Evolutionary conservation across 176 grass and related monocot species (phyloP).

Genomic region (Oryza coarctata): DNA sequence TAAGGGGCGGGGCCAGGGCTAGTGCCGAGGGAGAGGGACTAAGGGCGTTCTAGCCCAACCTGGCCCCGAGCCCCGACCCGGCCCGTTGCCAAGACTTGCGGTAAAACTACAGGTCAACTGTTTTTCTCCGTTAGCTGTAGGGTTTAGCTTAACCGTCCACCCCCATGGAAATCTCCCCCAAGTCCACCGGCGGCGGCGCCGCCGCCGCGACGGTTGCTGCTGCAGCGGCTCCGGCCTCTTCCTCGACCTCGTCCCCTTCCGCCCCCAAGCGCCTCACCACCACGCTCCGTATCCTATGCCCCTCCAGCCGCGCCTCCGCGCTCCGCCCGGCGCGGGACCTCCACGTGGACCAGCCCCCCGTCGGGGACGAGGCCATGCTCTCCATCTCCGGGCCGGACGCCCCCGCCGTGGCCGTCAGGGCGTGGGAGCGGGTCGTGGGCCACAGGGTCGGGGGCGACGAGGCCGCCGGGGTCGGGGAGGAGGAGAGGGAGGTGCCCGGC

Average conservation of each 20-base stretch:
- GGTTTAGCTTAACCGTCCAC: conserved; percentile 51
- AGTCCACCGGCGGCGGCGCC: conserved; percentile 2
- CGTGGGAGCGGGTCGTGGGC: conserved; percentile 52
- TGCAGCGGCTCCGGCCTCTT: conserved; percentile 13
- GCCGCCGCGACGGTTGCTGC: conserved; percentile 8
- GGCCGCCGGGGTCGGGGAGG: conserved; percentile 24
- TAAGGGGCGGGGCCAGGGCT: too few relatives aligned
- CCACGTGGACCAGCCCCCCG: conserved; percentile 45
- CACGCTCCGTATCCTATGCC: conserved; percentile 60
- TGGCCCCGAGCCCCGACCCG: too few relatives aligned
- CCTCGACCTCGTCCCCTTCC: conserved; percentile 44
- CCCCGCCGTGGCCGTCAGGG: conserved; percentile 43
- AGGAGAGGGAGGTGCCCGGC: conserved; percentile 50
- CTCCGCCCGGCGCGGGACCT: conserved; percentile 42
- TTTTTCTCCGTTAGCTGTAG: conserved; percentile 25
- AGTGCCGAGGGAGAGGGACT: too few relatives aligned
- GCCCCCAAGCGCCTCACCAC: conserved; percentile 37
- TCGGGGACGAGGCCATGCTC: conserved; percentile 57
- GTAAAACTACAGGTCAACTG: neutral
- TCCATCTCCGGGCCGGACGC: conserved; percentile 40
- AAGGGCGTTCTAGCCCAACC: too few relatives aligned
- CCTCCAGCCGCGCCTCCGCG: conserved; percentile 26
- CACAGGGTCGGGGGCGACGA: conserved; percentile 24
- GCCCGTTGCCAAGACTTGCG: too few relatives aligned
- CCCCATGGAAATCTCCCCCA: conserved; percentile 48